These are phyloP conservation scores for Isochrysis galbana DNA, from an alignment of 78 protist species.

Conservation along the genomic window DNA sequence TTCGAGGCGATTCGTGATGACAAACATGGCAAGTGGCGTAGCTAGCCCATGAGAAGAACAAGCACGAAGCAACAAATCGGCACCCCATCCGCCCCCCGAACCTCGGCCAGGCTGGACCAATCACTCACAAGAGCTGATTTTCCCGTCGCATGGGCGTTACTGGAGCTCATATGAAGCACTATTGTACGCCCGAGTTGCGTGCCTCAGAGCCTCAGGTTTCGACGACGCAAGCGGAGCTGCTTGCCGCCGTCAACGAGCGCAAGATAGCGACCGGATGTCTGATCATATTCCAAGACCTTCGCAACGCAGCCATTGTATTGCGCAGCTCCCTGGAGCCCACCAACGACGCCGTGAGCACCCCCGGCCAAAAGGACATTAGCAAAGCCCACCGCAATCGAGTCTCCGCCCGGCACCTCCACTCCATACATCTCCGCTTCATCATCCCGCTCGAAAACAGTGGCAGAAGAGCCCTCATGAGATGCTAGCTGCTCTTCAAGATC, in stretches of 20 bases:
- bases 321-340: neutral
- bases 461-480: neutral
- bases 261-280: neutral
- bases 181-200: too few species aligned
- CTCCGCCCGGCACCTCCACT: neutral
- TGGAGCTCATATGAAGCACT: too few species aligned
- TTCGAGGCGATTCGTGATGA: too few species aligned
- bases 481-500: neutral
- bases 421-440: neutral
- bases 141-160: too few species aligned
- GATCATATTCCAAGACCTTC: neutral
- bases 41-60: too few species aligned
- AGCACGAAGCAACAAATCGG: too few species aligned
- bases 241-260: neutral
- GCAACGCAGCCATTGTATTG: neutral
- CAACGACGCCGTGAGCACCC: neutral
- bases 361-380: neutral
- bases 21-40: too few species aligned
- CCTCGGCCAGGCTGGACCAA: too few species aligned
- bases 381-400: neutral
- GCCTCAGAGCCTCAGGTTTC: neutral
- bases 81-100: too few species aligned
- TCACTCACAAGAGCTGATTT: too few species aligned
- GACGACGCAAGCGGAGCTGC: neutral
- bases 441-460: neutral